Evolutionary conservation across 2,329 filamentous ascomycete species (phyloP), one percentile per base, ranked within the genome.

Genomic region (Neofusicoccum umdonicola): DNA sequence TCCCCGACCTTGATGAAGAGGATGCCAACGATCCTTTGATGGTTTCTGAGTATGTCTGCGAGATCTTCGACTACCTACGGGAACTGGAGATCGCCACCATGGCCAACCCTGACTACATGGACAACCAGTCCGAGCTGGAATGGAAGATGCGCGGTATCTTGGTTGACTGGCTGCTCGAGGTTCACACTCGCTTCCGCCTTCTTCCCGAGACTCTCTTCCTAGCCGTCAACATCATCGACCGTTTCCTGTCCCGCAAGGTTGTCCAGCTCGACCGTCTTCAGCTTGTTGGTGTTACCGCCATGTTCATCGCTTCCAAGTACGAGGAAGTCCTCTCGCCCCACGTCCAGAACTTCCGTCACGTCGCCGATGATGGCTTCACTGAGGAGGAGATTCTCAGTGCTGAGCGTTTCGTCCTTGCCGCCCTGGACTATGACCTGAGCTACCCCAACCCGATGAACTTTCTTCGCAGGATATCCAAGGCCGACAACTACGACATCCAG

Each of bases 401-500:
- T n/a, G 95, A 99, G 80, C 91, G 95, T 70, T 97, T 96, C 77
- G 89, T 99, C 69, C 88, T 99, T 61, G 87, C 88, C 69, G 93
- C 93, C 5, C 86, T 99, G 67, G 90, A 97, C 81, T 99, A 97
- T 78, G 94, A 99, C 76, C 88, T 99, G 68, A 97, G 93, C 83
- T 99, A 97, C 76, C 95, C 95, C 64, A 99, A 99, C 80, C 95
- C 95, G 22, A 99, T 99, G 95, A 99, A 99, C 85, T 99, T 99
- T 83, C 87, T 99, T 67, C 92, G 95, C 69, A 91, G 96, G 70
- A 97, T 99, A 79, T 98, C 94, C 67, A 99, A 99, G 84, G 96
- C 95, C 74, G 96, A 99, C 82, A 95, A 96, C 83, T 99, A 99
- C 81, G 94, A 99, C 79, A 97, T 98, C 73, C 92, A 97, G 78